Percentiles rank a stretch among this genome's conserved stretches.
phyloP scores from a whole-genome alignment of 352 stramenopile species.

The Globisporangium abappressorium region DNA sequence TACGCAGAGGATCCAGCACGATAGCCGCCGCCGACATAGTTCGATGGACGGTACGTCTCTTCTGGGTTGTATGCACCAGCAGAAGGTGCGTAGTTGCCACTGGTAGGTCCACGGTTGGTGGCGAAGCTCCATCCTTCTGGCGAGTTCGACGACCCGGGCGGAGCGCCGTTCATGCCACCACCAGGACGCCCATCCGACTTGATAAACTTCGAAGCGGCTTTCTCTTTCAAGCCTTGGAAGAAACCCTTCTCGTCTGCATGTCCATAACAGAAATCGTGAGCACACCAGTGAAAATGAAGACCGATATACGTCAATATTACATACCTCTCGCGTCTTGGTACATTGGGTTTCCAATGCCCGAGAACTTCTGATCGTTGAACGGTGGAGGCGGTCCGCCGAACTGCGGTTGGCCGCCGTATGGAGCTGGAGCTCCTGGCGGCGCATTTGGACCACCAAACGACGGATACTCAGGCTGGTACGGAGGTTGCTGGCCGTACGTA shows the following conservation, averaged over 20 bases:
- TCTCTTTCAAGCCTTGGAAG: conserved; percentile 85
- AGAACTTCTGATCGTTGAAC: conserved; percentile 82
- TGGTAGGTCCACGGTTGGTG: conserved; percentile 79
- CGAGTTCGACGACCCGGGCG: conserved; percentile 64
- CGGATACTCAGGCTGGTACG: conserved; percentile 51
- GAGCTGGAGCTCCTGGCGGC: conserved; percentile 25
- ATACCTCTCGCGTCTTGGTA: conserved; percentile 87
- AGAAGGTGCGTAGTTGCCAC: conserved; percentile 56
- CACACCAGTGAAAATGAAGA: not conserved
- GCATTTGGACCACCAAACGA: conserved; percentile 38
- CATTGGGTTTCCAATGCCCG: conserved; percentile 94
- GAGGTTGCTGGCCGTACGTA: conserved; percentile 37
- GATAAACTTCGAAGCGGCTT: conserved; percentile 73
- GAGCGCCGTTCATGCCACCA: conserved; percentile 53
- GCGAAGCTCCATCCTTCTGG: conserved; percentile 84
- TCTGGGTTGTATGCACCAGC: conserved; percentile 74
- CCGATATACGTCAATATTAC: not conserved
- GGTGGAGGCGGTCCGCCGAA: conserved; percentile 47
- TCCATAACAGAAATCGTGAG: conserved; percentile 1
- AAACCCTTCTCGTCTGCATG: conserved; percentile 80
- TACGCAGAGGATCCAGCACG: conserved; percentile 39
- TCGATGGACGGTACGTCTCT: conserved; percentile 67
- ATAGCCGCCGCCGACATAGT: conserved; percentile 46
- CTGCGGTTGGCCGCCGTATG: conserved; percentile 27
- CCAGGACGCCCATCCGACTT: conserved; percentile 50